Base-by-base conservation (phyloP, 2,329 filamentous ascomycete genomes). In the Aureobasidium namibiae region DNA sequence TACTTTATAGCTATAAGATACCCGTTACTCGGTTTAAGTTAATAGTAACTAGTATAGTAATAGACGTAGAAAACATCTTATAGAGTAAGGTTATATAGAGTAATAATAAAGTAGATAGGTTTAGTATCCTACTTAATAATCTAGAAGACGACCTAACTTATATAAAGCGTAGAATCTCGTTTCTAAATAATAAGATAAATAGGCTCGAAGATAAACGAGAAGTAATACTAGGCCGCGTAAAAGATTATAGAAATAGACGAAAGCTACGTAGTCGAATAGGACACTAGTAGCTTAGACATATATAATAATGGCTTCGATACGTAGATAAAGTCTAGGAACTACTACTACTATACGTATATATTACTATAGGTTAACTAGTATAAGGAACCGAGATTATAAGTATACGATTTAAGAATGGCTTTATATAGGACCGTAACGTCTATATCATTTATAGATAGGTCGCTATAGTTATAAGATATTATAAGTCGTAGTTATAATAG, bases 401-500 rank as follows among this genome's bases (percentile, higher is more conserved):
- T 3, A 50, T 65, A 10, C 53, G 59, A 29, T 62, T 63, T 56
- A 44, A 39, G 18, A 67, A 67, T 21, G 54, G 65, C n/a, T 44
- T 61, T 26, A 57, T 65, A 18, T 46, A 67, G 45, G 61, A 67
- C 60, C 38, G 57, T 8, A 67, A 67, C 44, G 59, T 67, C 31
- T 66, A 66, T 33, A 48, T 65, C 2, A 49, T 66, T 26, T 41
- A 65, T 10, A 42, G 63, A 26, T 24, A 62, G 23, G 56, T 68
- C 0, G 63, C 67, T 8, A 61, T 60, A 11, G 61, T 68, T 0
- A 60, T 62, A n/a, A 34, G 58, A 29, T 69, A 68, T 62, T 24
- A 68, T 48, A 69, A 69, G 63, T 66, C 56, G 24, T 58, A 66
- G 61, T 67, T 58, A 21, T 46, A 67, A 54, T 60, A 33, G 38